A percentile compares a stretch with the other conserved stretches of the same genome.
Conservation (phyloP, 2,329 filamentous ascomycete species). For the Lomentospora prolificans region DNA sequence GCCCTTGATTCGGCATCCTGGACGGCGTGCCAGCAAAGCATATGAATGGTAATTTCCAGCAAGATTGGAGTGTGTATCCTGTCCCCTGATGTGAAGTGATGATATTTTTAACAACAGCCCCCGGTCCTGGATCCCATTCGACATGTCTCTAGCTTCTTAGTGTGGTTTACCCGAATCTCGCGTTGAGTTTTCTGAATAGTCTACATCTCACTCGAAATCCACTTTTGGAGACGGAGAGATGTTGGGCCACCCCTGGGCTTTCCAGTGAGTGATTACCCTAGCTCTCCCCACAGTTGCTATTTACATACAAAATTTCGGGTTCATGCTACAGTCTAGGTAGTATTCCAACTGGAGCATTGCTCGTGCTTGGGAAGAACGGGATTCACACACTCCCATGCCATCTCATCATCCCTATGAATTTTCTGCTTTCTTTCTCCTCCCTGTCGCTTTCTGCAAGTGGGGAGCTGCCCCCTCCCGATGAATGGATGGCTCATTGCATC, state of each 20-base stretch:
- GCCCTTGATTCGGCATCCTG: background rate
- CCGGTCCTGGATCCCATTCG: too few species aligned
- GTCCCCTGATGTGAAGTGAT: background rate
- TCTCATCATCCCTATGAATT: too few species aligned
- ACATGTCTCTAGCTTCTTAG: too few species aligned
- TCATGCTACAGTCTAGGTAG: background rate
- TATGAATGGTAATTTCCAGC: background rate
- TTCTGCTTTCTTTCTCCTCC: too few species aligned
- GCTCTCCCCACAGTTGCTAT: conserved; percentile 1
- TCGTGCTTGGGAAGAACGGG: background rate
- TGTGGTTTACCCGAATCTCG: too few species aligned
- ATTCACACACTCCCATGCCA: background rate
- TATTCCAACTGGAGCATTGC: background rate
- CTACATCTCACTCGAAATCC: too few species aligned
- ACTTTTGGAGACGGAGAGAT: background rate
- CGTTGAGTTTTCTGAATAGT: too few species aligned
- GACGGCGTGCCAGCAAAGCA: background rate
- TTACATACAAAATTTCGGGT: background rate
- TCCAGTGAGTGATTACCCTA: background rate
- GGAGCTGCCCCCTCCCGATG: too few species aligned
- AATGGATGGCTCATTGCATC: background rate
- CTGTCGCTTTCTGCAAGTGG: too few species aligned
- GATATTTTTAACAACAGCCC: background rate
- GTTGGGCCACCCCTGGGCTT: background rate
- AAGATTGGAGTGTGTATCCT: background rate